Conservation (phyloP, 2,329 filamentous ascomycete species). For the Ascochyta lentis region DNA sequence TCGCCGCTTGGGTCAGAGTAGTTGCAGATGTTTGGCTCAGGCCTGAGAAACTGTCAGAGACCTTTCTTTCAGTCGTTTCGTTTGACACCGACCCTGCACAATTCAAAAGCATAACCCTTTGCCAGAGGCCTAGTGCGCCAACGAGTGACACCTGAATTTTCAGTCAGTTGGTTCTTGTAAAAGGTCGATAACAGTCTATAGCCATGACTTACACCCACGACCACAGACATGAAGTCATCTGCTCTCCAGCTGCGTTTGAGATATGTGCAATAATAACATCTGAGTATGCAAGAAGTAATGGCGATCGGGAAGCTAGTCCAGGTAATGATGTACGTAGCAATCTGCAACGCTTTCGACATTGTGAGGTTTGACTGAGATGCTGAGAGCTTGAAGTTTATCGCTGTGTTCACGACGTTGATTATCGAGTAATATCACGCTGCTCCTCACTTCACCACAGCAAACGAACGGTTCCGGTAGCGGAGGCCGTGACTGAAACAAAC, state of each 20-base stretch:
- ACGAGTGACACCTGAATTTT: neutral
- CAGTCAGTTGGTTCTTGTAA: neutral
- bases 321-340: conserved; percentile 3
- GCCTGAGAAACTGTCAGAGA: neutral
- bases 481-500: conserved; percentile 1
- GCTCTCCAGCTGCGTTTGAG: conserved; percentile 7
- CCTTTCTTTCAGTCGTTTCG: neutral
- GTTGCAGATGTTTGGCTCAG: conserved; percentile 3
- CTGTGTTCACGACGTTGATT: neutral
- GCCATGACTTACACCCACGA: neutral
- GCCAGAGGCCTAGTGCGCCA: conserved; percentile 3
- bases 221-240: conserved; percentile 14
- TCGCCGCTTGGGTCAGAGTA: neutral
- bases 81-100: conserved; percentile 1
- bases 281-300: conserved; percentile 3
- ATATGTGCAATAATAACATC: conserved; percentile 6
- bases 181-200: neutral
- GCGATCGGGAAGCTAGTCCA: conserved; percentile 5
- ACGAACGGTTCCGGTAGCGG: neutral
- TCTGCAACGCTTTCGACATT: conserved; percentile 9
- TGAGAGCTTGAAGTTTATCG: neutral
- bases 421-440: neutral
- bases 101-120: neutral
- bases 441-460: neutral
- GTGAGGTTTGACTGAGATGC: neutral